Percentiles rank a stretch among this genome's conserved stretches.
Evolutionary conservation across 108 stramenopile species (phyloP).

Genomic region (Nannochloropsis gaditana): DNA sequence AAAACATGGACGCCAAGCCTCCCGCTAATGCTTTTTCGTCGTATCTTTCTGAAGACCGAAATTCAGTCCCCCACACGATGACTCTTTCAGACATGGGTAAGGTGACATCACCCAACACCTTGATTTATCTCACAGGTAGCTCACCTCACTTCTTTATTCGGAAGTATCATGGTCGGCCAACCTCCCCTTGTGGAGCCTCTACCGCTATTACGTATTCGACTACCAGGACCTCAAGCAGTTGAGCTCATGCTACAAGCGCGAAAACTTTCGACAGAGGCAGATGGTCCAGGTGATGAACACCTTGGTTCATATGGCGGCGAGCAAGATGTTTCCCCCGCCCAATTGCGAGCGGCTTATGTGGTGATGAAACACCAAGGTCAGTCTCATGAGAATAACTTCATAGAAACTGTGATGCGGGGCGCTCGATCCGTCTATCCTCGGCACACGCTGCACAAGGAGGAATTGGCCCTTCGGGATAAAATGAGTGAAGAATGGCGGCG

Average conservation of each 20-base stretch:
- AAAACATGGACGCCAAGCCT: too few relatives aligned
- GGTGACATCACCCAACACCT: too few relatives aligned
- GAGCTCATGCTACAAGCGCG: neutral
- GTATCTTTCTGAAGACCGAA: too few relatives aligned
- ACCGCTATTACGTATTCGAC: neutral
- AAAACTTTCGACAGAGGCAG: neutral
- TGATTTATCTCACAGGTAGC: too few relatives aligned
- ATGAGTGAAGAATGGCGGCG: neutral
- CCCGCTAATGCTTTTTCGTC: too few relatives aligned
- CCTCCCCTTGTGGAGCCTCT: neutral
- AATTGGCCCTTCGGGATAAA: neutral
- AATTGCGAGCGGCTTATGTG: slow-evolving; percentile 14
- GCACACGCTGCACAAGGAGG: slow-evolving; percentile 2
- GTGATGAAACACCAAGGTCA: neutral
- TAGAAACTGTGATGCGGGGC: neutral
- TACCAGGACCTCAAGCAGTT: neutral
- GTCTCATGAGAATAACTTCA: neutral
- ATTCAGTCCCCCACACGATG: too few relatives aligned
- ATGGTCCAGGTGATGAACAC: neutral
- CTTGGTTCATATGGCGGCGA: neutral
- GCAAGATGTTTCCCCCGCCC: neutral
- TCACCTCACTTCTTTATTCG: too few relatives aligned
- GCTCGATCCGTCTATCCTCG: neutral
- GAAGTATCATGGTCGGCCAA: too few relatives aligned
- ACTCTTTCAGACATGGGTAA: too few relatives aligned